Evolutionary conservation across 2,329 filamentous ascomycete species (phyloP), one percentile per base, ranked within the genome.

Genomic region (Calonectria montana): DNA sequence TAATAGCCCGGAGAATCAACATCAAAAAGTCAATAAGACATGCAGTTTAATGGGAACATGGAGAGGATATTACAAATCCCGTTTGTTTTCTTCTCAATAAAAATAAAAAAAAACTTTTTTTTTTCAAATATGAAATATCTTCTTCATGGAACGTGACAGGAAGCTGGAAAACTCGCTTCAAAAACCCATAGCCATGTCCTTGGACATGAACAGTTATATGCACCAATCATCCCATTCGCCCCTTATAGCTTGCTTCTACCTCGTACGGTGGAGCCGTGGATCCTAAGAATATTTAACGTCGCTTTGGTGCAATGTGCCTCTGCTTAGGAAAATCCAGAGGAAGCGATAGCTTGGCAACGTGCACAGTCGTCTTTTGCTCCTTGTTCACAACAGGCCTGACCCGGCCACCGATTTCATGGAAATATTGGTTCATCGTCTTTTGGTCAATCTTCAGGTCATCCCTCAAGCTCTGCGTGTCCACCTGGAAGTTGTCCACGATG

Each of bases 291-390:
- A 29, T 35, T 47, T 75, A 78, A 59, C 78, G 77, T 29, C 78
- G 76, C 65, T 79, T 80, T 15, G 78, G 78, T 15, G 76, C 78
- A 65, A 83, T 81, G 27, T 81, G 78, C 64, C 82, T 80, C 77
- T 84, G 83, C 85, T 93, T 95, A 1, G 96, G 97, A 81, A 98
- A 98, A 71, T 92, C 89, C 57, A 98, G 85, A 3, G 97, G 97
- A 73, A 98, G 83, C 77, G 89, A 90, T 78, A 98, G 85, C 76
- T 91, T 91, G 15, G 94, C 95, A 62, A 96, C 85, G 71, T 88
- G 84, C 35, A 83, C 78, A 69, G 82, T 82, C 71, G 84, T 88
- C 73, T 91, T 91, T 68, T 90, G 90, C 67, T 90, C 89, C 75
- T 91, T 92, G 37, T 88, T 89, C 75, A 91, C 88, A 70, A 89